Evolutionary conservation across 2,329 filamentous ascomycete genomes (phyloP), one percentile per base, ranked within the genome.

Genomic region (Elsinoe necatrix): DNA sequence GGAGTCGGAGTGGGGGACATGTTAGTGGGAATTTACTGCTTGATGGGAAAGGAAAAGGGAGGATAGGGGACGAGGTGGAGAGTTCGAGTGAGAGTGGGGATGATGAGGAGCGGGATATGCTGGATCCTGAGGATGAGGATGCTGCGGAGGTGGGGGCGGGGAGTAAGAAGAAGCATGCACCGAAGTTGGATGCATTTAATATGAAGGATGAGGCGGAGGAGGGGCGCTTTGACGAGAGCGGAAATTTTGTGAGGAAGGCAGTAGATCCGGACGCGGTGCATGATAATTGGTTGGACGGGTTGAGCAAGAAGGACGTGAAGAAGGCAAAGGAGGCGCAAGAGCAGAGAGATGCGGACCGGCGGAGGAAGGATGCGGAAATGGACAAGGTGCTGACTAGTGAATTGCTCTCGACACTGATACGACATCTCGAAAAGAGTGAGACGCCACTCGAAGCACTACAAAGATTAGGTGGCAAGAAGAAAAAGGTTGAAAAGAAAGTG

Each of bases 121-220:
- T 88, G 31, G 89, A 71, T 29, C 68, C 71, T 58, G 69, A 88
- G 61, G 83, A 87, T 59, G 87, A 83, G 16, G 68, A 95, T 14
- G 93, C 96, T 63, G 86, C 91, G 56, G 93, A 98, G 69, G 77
- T 98, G 4, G 93, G 93, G 1, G 85, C 89, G 1, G 93, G 93
- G 12, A 87, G 87, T 1, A 86, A 95, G 64, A 97, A 96, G 74
- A 87, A 84, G 65, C 89, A 96, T 70, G 93, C 93, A 1, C 93
- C 93, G 1, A 89, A 93, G 69, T 80, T 98, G 4, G 93, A 97
- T 70, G 92, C 92, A 2, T 98, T 98, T 78, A 97, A 98, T 67
- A 87, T 98, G 78, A 84, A 82, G 58, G 76, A 81, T 11, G 93
- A 98, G 70, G 85, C 95, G 69, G 90, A 97, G 66, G 92, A 97